Base-by-base conservation (phyloP, 2,329 filamentous ascomycete species). In the Epichloe aotearoae region DNA sequence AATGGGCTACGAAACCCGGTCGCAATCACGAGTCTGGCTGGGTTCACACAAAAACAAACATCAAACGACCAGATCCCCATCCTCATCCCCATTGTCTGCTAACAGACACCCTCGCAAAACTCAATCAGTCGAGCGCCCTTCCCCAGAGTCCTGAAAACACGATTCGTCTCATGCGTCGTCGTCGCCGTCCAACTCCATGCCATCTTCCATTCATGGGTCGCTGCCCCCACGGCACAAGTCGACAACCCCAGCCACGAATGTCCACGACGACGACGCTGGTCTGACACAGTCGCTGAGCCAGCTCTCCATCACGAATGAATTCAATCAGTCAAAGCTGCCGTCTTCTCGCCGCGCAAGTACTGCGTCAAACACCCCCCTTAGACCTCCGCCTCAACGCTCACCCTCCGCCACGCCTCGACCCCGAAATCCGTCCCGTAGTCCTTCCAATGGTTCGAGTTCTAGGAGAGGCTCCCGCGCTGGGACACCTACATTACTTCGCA, bases 401-500 rank as follows among this genome's bases (percentile, higher is more conserved):
- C 69, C 69, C 33, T 62, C 62, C n/a, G 68, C 69, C 5, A 69
- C 73, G 7, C 65, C 59, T 52, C 66, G 58, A 51, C 68, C 59
- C 20, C 57, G 60, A 56, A 62, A 58, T 54, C 68, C 56, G 54
- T 72, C 64, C 58, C 71, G 61, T 61, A 75, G 62, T 68, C 74
- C 58, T 49, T 74, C 61, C 54, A 62, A 59, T 52, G 64, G 68
- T 19, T 64, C 68, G 14, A 68, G 69, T 11, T 72, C 74, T 5
- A 67, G 72, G 49, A 67, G 71, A 50, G 70, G 72, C 10, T 72
- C 75, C 10, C 67, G 70, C 50, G 70, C 73, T 4, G 66, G 64
- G 19, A 77, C 76, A 2, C 76, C 77, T 1, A 68, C 70, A 0
- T 65, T 82, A 5, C 63, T 77, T 39, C 72, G 75, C 30, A 81